A percentile compares a stretch with the other conserved stretches of the same genome.
phyloP scores from a whole-genome alignment of 495 filamentous ascomycete genomes.

The Pyrenula massariospora region DNA sequence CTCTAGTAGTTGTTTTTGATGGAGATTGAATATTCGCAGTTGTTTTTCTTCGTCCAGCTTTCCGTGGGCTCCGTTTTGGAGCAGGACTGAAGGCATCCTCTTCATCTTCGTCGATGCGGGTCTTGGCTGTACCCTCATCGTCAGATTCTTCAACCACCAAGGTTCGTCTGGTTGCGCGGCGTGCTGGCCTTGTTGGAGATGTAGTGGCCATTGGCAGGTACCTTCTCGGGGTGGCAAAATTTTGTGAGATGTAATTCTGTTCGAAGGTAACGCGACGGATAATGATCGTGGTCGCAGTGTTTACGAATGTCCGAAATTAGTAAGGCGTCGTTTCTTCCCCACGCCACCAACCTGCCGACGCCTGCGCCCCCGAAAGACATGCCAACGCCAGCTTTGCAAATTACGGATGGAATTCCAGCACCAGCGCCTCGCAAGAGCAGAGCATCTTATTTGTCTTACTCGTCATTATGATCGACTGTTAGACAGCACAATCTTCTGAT shows the following conservation, averaged over 20 bases:
- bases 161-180: slow-evolving; percentile 58
- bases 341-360: too few relatives aligned
- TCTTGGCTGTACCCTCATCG: slow-evolving; percentile 40
- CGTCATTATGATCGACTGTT: too few relatives aligned
- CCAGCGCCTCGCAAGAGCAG: too few relatives aligned
- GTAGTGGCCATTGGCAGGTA: slow-evolving; percentile 46
- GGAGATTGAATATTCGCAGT: slow-evolving; percentile 36
- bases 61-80: slow-evolving; percentile 37
- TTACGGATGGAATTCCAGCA: too few relatives aligned
- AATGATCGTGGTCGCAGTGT: too few relatives aligned
- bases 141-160: slow-evolving; percentile 70
- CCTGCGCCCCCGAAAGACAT: too few relatives aligned
- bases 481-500: too few relatives aligned
- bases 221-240: too few relatives aligned
- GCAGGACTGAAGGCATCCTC: slow-evolving; percentile 74
- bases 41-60: slow-evolving; percentile 42
- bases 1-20: slow-evolving; percentile 15
- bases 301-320: not conserved
- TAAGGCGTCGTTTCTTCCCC: not conserved
- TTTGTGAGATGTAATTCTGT: too few relatives aligned
- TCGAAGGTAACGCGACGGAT: too few relatives aligned
- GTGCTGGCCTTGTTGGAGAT: slow-evolving; percentile 62
- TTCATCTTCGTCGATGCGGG: slow-evolving; percentile 39
- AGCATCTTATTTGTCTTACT: too few relatives aligned
- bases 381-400: too few relatives aligned